Conservation (phyloP, 2,329 filamentous ascomycete genomes). For the Aspergillus sp. region DNA sequence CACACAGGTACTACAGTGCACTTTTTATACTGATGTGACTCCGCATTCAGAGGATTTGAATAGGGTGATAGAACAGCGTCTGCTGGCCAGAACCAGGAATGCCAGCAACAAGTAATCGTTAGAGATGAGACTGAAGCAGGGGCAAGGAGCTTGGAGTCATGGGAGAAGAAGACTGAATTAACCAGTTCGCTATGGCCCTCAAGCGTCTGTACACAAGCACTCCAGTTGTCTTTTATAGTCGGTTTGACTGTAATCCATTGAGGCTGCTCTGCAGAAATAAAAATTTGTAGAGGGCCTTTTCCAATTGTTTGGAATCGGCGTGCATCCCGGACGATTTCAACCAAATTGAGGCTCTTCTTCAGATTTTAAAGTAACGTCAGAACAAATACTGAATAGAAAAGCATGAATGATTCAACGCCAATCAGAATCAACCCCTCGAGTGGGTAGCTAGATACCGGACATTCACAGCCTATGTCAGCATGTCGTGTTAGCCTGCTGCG, state of each 20-base stretch:
- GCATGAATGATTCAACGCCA: background rate
- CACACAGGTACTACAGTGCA: too few relatives aligned
- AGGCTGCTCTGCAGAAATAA: slow-evolving; percentile 12
- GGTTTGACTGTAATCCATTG: background rate
- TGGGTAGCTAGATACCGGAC: too few relatives aligned
- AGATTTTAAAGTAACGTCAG: background rate
- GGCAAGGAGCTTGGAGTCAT: slow-evolving; percentile 1
- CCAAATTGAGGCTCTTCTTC: background rate
- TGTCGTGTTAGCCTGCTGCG: too few relatives aligned
- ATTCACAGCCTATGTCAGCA: too few relatives aligned
- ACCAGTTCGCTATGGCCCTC: slow-evolving; percentile 10
- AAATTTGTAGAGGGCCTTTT: slow-evolving; percentile 19
- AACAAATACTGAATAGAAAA: background rate
- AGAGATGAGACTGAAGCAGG: too few relatives aligned
- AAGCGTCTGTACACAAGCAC: slow-evolving; percentile 10
- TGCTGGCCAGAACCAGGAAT: too few relatives aligned
- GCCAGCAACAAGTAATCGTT: too few relatives aligned
- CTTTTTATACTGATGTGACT: too few relatives aligned
- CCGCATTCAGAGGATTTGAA: too few relatives aligned
- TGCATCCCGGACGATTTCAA: slow-evolving; percentile 13
- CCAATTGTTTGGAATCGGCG: slow-evolving; percentile 20
- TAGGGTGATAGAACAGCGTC: too few relatives aligned
- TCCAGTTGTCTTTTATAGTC: slow-evolving; percentile 4
- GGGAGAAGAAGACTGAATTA: slow-evolving; percentile 10
- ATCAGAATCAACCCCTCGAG: too few relatives aligned